These are phyloP conservation scores for Tetrapisispora phaffii DNA, from an alignment of 805 yeast species.

Conservation along the genomic window DNA sequence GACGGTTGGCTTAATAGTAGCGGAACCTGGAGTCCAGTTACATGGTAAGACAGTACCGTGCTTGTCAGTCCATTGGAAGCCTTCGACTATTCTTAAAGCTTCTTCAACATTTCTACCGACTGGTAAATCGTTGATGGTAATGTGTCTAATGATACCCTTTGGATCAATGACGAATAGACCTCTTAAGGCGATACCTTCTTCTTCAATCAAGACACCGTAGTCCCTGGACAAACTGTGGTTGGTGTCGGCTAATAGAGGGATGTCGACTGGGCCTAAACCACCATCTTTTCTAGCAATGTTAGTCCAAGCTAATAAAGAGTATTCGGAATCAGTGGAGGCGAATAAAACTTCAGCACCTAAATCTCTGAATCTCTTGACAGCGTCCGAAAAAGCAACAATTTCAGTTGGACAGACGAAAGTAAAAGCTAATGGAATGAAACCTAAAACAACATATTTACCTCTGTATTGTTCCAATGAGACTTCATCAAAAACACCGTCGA, in stretches of 20 bases:
- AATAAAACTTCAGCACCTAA: constrained; percentile 83
- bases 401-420: constrained; percentile 99
- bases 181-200: constrained; percentile 94
- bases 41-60: constrained; percentile 99
- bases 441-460: constrained; percentile 96
- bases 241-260: constrained; percentile 93
- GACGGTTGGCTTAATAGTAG: constrained; percentile 81
- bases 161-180: constrained; percentile 98
- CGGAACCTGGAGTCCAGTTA: constrained; percentile 95
- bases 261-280: constrained; percentile 91
- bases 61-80: constrained; percentile 98
- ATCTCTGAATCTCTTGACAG: constrained; percentile 78
- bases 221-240: constrained; percentile 90
- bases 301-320: constrained; percentile 96
- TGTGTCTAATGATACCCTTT: constrained; percentile 86
- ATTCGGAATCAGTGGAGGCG: constrained; percentile 98
- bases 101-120: constrained; percentile 99
- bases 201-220: constrained; percentile 96
- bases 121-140: constrained; percentile 96
- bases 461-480: constrained; percentile 87
- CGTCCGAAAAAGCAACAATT: constrained; percentile 96
- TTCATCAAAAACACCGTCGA: constrained; percentile 94
- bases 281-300: constrained; percentile 93
- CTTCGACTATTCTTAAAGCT: constrained; percentile 93
- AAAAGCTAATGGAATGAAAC: constrained; percentile 97